These are phyloP conservation scores for Arctium minus DNA, from an alignment of 129 eudicot species.

Conservation along the genomic window DNA sequence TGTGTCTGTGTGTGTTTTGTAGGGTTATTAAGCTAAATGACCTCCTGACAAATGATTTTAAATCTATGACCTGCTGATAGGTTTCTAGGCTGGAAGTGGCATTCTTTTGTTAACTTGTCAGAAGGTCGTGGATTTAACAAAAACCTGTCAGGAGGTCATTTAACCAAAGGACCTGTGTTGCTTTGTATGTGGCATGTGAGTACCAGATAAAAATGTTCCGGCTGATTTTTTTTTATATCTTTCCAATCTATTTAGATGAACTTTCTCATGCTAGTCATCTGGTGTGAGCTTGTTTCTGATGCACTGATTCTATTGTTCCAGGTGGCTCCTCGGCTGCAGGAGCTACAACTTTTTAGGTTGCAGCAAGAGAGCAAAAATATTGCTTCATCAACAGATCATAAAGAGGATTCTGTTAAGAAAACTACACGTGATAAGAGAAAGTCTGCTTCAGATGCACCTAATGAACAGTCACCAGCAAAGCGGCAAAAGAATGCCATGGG, in stretches of 20 bases:
- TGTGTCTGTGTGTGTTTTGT: too few species aligned
- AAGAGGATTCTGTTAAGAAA: constrained; percentile 44
- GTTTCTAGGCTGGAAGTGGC: neutral
- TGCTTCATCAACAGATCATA: constrained; percentile 39
- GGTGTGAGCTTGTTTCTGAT: neutral
- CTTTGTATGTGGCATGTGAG: neutral
- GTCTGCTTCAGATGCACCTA: constrained; percentile 36
- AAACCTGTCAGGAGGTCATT: neutral
- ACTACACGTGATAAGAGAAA: constrained; percentile 70
- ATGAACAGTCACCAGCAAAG: constrained; percentile 72
- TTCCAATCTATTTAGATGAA: neutral
- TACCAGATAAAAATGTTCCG: neutral
- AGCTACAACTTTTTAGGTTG: constrained; percentile 69
- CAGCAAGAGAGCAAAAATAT: constrained; percentile 68
- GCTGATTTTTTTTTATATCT: neutral
- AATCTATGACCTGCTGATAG: neutral
- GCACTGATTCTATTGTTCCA: constrained; percentile 19
- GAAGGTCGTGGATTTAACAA: neutral
- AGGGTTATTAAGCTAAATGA: neutral
- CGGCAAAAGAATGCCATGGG: constrained; percentile 50
- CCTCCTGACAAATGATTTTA: neutral
- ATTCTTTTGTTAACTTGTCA: neutral
- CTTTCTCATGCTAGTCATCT: neutral
- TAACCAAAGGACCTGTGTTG: too few species aligned
- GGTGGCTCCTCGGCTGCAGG: constrained; percentile 92